phyloP scores from a whole-genome alignment of 352 stramenopile species.

The Blastocystis sp. region DNA sequence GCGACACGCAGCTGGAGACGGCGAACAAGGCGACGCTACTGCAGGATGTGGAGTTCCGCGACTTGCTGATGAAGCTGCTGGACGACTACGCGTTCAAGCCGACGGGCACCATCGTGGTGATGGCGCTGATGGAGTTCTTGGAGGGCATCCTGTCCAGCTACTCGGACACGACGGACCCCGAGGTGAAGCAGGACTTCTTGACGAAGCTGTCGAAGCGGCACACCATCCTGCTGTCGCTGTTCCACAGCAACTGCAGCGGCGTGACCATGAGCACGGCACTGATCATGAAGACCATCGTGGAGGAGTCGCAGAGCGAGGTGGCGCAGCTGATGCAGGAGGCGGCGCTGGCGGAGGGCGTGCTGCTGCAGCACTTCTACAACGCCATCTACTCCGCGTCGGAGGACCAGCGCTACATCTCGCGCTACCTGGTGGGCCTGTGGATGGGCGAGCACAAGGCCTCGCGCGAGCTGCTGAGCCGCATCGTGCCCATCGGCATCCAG shows the following conservation, averaged over 20 bases:
- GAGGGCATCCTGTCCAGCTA: constrained; percentile 84
- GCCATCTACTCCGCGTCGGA: constrained; percentile 86
- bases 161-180: constrained; percentile 79
- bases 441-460: constrained; percentile 83
- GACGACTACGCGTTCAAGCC: constrained; percentile 78
- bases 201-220: constrained; percentile 72
- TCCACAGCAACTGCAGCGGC: constrained; percentile 81
- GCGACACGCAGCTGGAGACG: constrained; percentile 73
- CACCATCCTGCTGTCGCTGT: constrained; percentile 82
- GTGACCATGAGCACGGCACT: constrained; percentile 80
- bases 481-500: constrained; percentile 85
- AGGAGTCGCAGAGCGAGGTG: constrained; percentile 80
- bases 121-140: constrained; percentile 84
- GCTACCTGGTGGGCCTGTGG: constrained; percentile 90
- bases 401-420: constrained; percentile 85
- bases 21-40: constrained; percentile 76
- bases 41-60: constrained; percentile 57
- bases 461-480: constrained; percentile 83
- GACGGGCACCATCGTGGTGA: constrained; percentile 80
- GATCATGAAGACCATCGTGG: constrained; percentile 84
- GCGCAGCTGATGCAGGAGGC: constrained; percentile 83
- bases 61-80: constrained; percentile 71
- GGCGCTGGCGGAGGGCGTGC: constrained; percentile 84
- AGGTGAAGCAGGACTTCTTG: constrained; percentile 74
- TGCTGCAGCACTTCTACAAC: constrained; percentile 86